phyloP scores from a whole-genome alignment of 768 basidiomycete species.

The Holtermannia corniformis region DNA sequence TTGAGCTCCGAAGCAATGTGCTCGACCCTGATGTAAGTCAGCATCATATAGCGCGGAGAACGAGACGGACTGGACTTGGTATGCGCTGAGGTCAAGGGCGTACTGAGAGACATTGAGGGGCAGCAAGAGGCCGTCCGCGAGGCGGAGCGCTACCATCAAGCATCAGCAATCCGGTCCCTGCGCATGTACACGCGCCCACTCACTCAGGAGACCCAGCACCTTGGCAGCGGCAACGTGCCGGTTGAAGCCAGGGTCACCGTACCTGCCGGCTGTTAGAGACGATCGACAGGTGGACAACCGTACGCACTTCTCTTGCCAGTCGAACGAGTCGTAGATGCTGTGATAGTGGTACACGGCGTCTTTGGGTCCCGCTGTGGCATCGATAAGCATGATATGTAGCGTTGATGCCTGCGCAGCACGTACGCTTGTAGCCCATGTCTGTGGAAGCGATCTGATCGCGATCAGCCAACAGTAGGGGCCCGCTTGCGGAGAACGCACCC shows the following conservation, averaged over 20 bases:
- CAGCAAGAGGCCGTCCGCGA: slow-evolving; percentile 51
- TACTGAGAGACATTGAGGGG: slow-evolving; percentile 66
- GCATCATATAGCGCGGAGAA: background rate
- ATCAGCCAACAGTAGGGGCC: background rate
- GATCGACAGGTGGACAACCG: background rate
- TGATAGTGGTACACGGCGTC: slow-evolving; percentile 60
- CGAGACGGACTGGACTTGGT: slow-evolving; percentile 49
- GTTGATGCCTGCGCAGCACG: too few relatives aligned
- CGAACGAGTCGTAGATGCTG: slow-evolving; percentile 62
- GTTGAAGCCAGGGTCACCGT: slow-evolving; percentile 66
- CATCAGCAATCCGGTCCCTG: background rate
- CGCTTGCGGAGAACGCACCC: slow-evolving; percentile 43
- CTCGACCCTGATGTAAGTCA: slow-evolving; percentile 47
- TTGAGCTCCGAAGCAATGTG: slow-evolving; percentile 38
- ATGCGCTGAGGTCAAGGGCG: slow-evolving; percentile 49
- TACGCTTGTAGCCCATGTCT: slow-evolving; percentile 37
- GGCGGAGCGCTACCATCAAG: slow-evolving; percentile 43
- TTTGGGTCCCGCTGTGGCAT: slow-evolving; percentile 14
- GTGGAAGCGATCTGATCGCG: slow-evolving; percentile 34
- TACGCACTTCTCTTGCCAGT: slow-evolving; percentile 57
- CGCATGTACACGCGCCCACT: slow-evolving; percentile 9
- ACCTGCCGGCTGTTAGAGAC: slow-evolving; percentile 6
- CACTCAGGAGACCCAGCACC: slow-evolving; percentile 51
- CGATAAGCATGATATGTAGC: too few relatives aligned
- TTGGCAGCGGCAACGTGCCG: slow-evolving; percentile 63